These are phyloP conservation scores for Yamadazyma atlantica DNA, from an alignment of 1,139 yeast species.

Conservation along the genomic window DNA sequence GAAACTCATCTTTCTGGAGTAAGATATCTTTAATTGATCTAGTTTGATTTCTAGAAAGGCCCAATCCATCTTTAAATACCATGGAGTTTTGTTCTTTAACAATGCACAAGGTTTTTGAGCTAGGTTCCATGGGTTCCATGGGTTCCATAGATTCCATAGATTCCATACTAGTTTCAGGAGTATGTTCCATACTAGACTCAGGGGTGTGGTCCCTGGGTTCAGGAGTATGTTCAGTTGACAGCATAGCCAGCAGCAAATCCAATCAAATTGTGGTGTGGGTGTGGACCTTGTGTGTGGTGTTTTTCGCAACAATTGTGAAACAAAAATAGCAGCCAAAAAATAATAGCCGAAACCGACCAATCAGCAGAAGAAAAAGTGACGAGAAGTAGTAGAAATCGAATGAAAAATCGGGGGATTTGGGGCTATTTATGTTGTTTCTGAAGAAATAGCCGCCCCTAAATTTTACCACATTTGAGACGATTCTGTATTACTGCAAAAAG, in stretches of 20 bases:
- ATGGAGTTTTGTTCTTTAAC: no score
- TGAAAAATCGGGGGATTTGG: no score
- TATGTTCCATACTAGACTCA: no score
- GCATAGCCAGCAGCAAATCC: no score
- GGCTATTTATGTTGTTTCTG: not conserved
- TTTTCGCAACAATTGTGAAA: conserved; percentile 2
- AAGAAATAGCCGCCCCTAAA: not conserved
- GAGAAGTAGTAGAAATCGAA: no score
- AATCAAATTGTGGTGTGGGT: not conserved
- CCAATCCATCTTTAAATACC: not conserved
- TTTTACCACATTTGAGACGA: conserved; percentile 2
- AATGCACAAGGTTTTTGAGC: no score
- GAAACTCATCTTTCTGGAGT: conserved; percentile 6
- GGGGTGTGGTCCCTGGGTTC: no score
- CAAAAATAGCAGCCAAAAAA: not conserved
- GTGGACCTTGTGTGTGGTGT: not conserved
- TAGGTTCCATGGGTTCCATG: no score
- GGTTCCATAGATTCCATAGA: no score
- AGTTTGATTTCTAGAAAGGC: conserved; percentile 12
- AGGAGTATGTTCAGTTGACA: not conserved
- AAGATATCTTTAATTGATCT: conserved; percentile 11
- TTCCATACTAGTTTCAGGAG: no score
- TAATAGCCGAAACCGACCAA: not conserved
- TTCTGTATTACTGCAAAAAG: conserved; percentile 3
- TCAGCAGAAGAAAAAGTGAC: not conserved